Percentiles rank a stretch among this genome's conserved stretches.
Conservation (phyloP, 768 basidiomycete genomes). For the Tubosaeta brunneosetosa region DNA sequence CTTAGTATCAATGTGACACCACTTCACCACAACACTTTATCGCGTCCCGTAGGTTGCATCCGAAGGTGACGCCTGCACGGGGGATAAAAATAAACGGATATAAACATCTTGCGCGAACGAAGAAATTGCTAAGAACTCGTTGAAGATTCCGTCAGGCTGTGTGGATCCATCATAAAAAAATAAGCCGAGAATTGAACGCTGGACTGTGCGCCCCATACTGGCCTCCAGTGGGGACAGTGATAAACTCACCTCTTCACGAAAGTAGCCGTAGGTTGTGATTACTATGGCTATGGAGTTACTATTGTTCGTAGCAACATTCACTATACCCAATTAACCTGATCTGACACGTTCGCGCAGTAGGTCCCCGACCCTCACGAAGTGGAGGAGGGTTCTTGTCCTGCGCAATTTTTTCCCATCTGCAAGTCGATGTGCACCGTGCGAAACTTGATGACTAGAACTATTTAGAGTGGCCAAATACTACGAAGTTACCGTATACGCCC, state of each 20-base stretch:
- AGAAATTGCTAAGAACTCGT: slow-evolving; percentile 23
- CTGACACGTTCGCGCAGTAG: slow-evolving; percentile 10
- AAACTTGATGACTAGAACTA: no score
- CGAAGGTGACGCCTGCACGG: slow-evolving; percentile 1
- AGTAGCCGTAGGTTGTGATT: slow-evolving; percentile 40
- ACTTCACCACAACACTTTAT: not conserved
- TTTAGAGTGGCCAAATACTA: no score
- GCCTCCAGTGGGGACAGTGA: not conserved
- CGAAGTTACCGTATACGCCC: no score
- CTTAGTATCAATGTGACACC: not conserved
- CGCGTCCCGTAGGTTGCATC: slow-evolving; percentile 2
- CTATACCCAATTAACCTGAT: slow-evolving; percentile 15
- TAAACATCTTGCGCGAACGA: slow-evolving; percentile 1
- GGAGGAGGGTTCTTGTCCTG: no score
- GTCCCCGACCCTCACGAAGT: no score
- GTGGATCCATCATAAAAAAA: slow-evolving; percentile 52
- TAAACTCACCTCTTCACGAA: not conserved
- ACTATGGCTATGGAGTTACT: slow-evolving; percentile 29
- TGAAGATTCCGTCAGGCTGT: slow-evolving; percentile 11
- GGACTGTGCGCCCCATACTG: not conserved
- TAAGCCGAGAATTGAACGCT: slow-evolving; percentile 22
- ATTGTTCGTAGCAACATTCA: slow-evolving; percentile 14
- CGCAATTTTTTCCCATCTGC: no score
- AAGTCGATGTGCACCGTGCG: no score
- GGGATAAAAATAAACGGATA: slow-evolving; percentile 11